These are phyloP conservation scores for Eucalyptus globulus DNA, from an alignment of 345 rosid species.

Conservation along the genomic window DNA sequence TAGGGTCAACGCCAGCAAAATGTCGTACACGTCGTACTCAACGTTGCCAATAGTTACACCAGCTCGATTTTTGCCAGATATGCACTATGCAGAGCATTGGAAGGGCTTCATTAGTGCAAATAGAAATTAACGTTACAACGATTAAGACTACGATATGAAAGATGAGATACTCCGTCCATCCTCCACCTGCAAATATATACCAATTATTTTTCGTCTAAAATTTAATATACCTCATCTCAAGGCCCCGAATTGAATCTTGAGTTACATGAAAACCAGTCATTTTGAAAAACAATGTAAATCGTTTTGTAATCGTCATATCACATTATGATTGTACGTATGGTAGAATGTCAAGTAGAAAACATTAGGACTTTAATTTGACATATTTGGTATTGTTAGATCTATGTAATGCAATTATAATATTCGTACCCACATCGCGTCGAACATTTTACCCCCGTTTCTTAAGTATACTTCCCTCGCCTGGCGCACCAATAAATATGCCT, in stretches of 20 bases:
- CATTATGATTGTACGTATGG: not conserved
- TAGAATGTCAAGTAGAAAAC: not conserved
- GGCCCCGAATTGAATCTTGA: not conserved
- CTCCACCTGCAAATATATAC: not conserved
- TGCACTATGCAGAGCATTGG: not conserved
- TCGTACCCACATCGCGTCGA: too few relatives aligned
- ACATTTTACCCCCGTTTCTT: too few relatives aligned
- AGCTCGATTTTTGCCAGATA: not conserved
- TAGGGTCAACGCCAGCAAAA: not conserved
- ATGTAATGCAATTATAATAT: not conserved
- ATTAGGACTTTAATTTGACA: not conserved
- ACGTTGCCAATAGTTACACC: not conserved
- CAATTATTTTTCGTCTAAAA: not conserved
- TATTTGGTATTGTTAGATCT: not conserved
- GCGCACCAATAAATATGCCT: too few relatives aligned
- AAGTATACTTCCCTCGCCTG: too few relatives aligned
- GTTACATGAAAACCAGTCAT: too few relatives aligned
- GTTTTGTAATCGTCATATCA: too few relatives aligned
- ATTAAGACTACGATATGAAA: not conserved
- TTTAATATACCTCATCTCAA: not conserved
- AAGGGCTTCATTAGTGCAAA: not conserved
- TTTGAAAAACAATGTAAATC: too few relatives aligned
- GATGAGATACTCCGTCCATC: not conserved
- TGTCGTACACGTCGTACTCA: not conserved
- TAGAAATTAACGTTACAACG: too few relatives aligned